phyloP scores from a whole-genome alignment of 108 stramenopile species.

The Nitzschia sp. region DNA sequence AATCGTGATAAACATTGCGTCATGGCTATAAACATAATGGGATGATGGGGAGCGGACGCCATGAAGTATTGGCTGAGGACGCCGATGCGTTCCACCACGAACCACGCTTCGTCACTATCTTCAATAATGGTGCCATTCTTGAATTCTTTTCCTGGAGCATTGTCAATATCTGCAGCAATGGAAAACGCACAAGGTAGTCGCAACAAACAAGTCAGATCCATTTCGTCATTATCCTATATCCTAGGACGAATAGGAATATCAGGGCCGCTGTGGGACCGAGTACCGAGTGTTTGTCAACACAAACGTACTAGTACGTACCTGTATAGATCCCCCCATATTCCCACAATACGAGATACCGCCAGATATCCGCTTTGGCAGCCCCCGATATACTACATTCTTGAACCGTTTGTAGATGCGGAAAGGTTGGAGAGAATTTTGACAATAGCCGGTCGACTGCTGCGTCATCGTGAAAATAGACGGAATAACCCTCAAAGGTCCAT shows the following conservation, averaged over 20 bases:
- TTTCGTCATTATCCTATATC: too few relatives aligned
- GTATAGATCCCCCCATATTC: constrained; percentile 28
- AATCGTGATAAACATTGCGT: not conserved
- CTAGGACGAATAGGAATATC: too few relatives aligned
- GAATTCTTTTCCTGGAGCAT: constrained; percentile 37
- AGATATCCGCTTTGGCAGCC: constrained; percentile 38
- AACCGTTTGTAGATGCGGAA: constrained; percentile 48
- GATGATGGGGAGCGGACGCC: constrained; percentile 62
- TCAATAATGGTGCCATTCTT: constrained; percentile 23
- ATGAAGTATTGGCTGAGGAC: constrained; percentile 63
- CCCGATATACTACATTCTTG: constrained; percentile 32
- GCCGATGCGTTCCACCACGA: constrained; percentile 50
- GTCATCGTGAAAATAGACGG: constrained; percentile 58
- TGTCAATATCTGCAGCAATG: constrained; percentile 49
- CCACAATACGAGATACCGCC: constrained; percentile 28
- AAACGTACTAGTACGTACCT: not conserved
- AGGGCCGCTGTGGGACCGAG: too few relatives aligned
- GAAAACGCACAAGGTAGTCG: not conserved
- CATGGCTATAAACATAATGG: constrained; percentile 41
- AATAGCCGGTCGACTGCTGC: constrained; percentile 45
- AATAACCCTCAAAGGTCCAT: constrained; percentile 43
- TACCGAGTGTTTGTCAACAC: too few relatives aligned
- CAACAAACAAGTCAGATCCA: too few relatives aligned
- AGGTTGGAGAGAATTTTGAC: constrained; percentile 34
- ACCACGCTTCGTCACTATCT: constrained; percentile 51